Conservation (phyloP, 192 early-diverging fungal genomes). For the Globomyces pollinis-pini region DNA sequence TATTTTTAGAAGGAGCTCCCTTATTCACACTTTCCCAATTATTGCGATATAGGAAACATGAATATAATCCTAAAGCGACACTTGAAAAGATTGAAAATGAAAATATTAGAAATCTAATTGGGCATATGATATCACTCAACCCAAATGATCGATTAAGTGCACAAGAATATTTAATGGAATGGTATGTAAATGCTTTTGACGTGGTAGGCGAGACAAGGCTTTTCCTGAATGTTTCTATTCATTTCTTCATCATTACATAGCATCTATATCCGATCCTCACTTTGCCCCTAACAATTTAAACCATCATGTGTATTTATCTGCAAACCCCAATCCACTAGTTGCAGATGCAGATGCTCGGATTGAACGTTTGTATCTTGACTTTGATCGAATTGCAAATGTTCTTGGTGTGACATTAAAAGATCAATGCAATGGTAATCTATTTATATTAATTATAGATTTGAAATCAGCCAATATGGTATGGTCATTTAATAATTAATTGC, state of each 20-base stretch:
- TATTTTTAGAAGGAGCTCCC: conserved; percentile 87
- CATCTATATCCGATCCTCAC: conserved; percentile 48
- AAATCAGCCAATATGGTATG: no score
- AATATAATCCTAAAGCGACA: conserved; percentile 60
- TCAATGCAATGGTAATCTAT: neutral
- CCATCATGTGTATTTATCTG: neutral
- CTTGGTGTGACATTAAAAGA: conserved; percentile 29
- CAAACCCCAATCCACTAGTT: conserved; percentile 4
- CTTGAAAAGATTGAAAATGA: conserved; percentile 77
- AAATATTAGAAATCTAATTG: conserved; percentile 64
- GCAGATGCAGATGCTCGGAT: conserved; percentile 65
- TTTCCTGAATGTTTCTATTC: conserved; percentile 70
- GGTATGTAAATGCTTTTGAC: conserved; percentile 38
- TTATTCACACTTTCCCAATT: conserved; percentile 89
- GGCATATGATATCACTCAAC: conserved; percentile 83
- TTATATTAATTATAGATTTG: no score
- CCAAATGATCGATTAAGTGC: conserved; percentile 67
- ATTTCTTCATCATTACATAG: conserved; percentile 66
- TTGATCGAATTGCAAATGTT: conserved; percentile 57
- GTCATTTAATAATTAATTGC: no score
- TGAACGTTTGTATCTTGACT: conserved; percentile 64
- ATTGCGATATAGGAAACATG: conserved; percentile 76
- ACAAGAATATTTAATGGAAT: conserved; percentile 65
- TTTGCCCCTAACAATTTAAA: neutral
- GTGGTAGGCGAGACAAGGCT: conserved; percentile 55